Percentiles rank a stretch among this genome's conserved stretches.
Evolutionary conservation across 2,329 filamentous ascomycete genomes (phyloP).

Genomic region (Thelonectria olida): DNA sequence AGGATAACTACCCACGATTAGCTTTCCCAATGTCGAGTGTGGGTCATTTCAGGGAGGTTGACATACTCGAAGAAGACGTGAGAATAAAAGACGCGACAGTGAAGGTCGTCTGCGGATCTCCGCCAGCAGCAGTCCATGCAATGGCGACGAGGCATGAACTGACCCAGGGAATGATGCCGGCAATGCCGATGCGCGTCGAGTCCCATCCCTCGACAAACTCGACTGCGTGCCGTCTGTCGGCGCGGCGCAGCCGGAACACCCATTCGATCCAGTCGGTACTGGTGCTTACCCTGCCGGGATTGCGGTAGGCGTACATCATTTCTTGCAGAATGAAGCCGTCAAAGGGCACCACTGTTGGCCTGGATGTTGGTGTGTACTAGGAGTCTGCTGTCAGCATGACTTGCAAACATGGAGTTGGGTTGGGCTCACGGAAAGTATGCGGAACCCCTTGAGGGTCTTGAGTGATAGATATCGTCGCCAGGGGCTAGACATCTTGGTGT

Average conservation of each 20-base stretch:
- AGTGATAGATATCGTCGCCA: too few relatives aligned
- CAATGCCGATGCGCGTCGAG: background rate
- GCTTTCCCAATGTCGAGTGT: background rate
- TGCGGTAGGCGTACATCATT: slow-evolving; percentile 15
- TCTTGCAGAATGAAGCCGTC: slow-evolving; percentile 17
- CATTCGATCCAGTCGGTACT: slow-evolving; percentile 4
- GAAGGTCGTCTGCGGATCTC: slow-evolving; percentile 3
- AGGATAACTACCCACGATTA: background rate
- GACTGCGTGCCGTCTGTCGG: background rate
- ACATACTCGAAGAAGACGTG: slow-evolving; percentile 1
- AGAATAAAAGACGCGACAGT: slow-evolving; percentile 9
- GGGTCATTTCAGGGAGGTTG: too few relatives aligned
- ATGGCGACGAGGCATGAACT: slow-evolving; percentile 4
- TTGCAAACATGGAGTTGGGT: too few relatives aligned
- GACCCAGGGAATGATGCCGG: background rate
- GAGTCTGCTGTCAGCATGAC: background rate
- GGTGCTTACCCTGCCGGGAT: background rate
- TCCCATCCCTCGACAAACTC: slow-evolving; percentile 14
- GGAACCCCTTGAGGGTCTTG: too few relatives aligned
- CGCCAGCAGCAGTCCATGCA: background rate
- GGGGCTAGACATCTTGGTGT: too few relatives aligned
- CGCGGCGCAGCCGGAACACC: slow-evolving; percentile 5
- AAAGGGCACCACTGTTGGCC: slow-evolving; percentile 8
- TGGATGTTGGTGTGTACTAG: slow-evolving; percentile 1
- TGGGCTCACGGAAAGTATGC: too few relatives aligned